These are phyloP conservation scores for Talaromyces proteolyticus DNA, from an alignment of 495 filamentous ascomycete genomes.

Conservation along the genomic window DNA sequence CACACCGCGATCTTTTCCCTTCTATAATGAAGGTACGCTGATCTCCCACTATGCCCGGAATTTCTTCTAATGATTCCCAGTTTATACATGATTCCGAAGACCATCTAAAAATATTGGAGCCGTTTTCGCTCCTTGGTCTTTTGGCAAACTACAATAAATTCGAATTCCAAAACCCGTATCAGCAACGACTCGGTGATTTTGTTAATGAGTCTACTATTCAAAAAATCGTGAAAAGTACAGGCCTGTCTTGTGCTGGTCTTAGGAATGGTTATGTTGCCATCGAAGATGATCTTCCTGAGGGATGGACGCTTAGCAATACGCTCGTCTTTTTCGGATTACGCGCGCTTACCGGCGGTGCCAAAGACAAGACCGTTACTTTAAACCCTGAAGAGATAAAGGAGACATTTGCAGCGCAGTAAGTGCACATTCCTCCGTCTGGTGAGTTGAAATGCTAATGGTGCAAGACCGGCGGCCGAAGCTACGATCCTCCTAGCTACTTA, in stretches of 20 bases:
- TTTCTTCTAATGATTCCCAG: slow-evolving; percentile 33
- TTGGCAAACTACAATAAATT: slow-evolving; percentile 99
- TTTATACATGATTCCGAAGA: slow-evolving; percentile 78
- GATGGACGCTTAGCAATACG: slow-evolving; percentile 77
- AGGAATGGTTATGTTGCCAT: slow-evolving; percentile 80
- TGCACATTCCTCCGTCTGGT: neutral
- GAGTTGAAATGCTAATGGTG: neutral
- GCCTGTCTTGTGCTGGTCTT: slow-evolving; percentile 55
- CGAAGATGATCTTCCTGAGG: slow-evolving; percentile 86
- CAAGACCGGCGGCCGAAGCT: slow-evolving; percentile 70
- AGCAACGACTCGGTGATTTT: slow-evolving; percentile 92
- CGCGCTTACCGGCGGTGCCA: slow-evolving; percentile 62
- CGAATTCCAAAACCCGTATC: slow-evolving; percentile 96
- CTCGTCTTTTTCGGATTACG: slow-evolving; percentile 82
- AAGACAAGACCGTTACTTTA: slow-evolving; percentile 43
- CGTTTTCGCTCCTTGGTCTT: slow-evolving; percentile 81
- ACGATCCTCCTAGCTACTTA: slow-evolving; percentile 80
- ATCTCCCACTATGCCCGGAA: neutral
- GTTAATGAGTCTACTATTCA: slow-evolving; percentile 86
- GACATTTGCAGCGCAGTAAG: slow-evolving; percentile 65
- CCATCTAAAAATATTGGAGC: slow-evolving; percentile 54
- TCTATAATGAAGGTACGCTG: slow-evolving; percentile 80
- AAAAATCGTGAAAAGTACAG: slow-evolving; percentile 72
- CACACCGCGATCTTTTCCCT: slow-evolving; percentile 89
- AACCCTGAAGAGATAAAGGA: slow-evolving; percentile 70